Conservation (phyloP, 2,329 filamentous ascomycete species). For the Fusarium algeriense region DNA sequence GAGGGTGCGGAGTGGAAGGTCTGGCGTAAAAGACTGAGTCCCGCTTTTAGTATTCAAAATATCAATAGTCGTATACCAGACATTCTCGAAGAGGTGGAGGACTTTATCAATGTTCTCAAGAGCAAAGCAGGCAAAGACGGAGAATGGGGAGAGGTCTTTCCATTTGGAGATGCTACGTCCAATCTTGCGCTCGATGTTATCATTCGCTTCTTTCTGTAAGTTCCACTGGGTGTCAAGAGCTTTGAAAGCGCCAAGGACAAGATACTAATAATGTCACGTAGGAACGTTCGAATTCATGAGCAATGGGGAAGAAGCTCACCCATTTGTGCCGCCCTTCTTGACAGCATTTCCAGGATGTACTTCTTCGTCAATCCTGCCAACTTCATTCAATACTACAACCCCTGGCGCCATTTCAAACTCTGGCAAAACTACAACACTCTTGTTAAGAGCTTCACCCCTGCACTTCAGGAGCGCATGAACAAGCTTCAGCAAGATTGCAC, state of each 20-base stretch:
- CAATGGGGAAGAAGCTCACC: slow-evolving; percentile 22
- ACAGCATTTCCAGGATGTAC: slow-evolving; percentile 21
- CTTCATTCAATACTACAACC: slow-evolving; percentile 23
- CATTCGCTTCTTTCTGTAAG: slow-evolving; percentile 51
- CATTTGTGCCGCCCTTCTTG: slow-evolving; percentile 16
- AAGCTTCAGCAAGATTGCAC: slow-evolving; percentile 1
- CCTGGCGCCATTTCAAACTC: slow-evolving; percentile 35
- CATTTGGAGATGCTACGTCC: slow-evolving; percentile 52
- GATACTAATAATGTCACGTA: neutral
- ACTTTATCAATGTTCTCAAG: slow-evolving; percentile 48
- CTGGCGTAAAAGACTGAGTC: slow-evolving; percentile 52
- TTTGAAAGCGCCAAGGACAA: too few relatives aligned
- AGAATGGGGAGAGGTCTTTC: slow-evolving; percentile 40
- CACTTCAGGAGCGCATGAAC: slow-evolving; percentile 15
- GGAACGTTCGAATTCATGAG: slow-evolving; percentile 28
- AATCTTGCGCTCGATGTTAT: slow-evolving; percentile 58
- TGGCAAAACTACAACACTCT: slow-evolving; percentile 35
- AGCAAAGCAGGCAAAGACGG: slow-evolving; percentile 16
- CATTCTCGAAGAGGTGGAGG: slow-evolving; percentile 53
- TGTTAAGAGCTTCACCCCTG: slow-evolving; percentile 10
- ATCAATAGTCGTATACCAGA: slow-evolving; percentile 52
- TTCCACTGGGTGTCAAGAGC: neutral
- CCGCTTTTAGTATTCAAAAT: slow-evolving; percentile 54
- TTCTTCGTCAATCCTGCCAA: slow-evolving; percentile 28
- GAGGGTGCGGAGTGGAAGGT: slow-evolving; percentile 48